phyloP scores from a whole-genome alignment of 192 early-diverging fungal species.

The Allomyces macrogynus region DNA sequence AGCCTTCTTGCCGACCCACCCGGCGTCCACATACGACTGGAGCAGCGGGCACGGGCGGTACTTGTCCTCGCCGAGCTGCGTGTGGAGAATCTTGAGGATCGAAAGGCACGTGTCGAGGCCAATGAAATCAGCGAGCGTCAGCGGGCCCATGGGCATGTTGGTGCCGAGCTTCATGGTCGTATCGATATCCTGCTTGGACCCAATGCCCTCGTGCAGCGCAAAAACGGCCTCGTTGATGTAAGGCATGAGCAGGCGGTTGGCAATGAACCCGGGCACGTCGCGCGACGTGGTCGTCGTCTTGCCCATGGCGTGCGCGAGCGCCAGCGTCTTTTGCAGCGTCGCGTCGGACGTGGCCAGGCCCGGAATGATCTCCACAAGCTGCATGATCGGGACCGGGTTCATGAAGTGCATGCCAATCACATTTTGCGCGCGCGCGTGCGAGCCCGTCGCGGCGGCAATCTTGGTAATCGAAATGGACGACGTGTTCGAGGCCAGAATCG shows the following conservation, averaged over 20 bases:
- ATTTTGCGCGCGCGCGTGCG: constrained; percentile 7
- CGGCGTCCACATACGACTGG: constrained; percentile 87
- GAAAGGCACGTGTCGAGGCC: constrained; percentile 94
- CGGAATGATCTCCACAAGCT: constrained; percentile 89
- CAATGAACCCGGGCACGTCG: constrained; percentile 93
- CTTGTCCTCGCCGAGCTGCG: constrained; percentile 79
- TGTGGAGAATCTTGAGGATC: constrained; percentile 86
- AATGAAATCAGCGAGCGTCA: constrained; percentile 93
- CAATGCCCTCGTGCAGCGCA: constrained; percentile 69
- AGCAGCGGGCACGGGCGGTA: constrained; percentile 83
- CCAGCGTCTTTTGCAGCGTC: constrained; percentile 51
- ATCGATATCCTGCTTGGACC: constrained; percentile 84
- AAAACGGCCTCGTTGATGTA: constrained; percentile 96
- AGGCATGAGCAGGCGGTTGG: constrained; percentile 93
- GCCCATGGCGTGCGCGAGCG: constrained; percentile 64
- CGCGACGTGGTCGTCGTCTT: constrained; percentile 73
- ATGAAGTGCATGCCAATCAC: constrained; percentile 99
- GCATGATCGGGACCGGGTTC: constrained; percentile 96
- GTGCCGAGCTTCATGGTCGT: constrained; percentile 95
- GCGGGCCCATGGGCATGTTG: constrained; percentile 94
- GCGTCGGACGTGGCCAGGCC: constrained; percentile 59
- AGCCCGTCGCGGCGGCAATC: constrained; percentile 72
- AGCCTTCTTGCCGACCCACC: constrained; percentile 82
- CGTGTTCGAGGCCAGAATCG: constrained; percentile 92
- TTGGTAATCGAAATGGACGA: constrained; percentile 92